Percentiles rank a stretch among this genome's conserved stretches.
Conservation (phyloP, 441 rosid genomes). For the Syzygium syzygioides region DNA sequence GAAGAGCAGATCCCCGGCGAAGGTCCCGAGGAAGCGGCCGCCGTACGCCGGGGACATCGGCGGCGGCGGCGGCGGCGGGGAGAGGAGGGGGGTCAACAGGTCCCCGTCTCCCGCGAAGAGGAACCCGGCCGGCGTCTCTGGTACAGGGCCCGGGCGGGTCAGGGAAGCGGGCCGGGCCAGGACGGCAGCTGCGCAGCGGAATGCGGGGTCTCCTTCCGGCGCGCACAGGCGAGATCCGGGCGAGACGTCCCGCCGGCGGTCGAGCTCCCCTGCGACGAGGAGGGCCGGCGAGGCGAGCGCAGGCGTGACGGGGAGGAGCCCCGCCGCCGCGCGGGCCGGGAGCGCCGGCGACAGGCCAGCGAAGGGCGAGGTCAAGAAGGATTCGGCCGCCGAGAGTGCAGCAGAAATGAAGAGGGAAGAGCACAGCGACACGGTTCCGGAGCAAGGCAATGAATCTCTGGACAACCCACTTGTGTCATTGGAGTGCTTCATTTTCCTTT, state of each 20-base stretch:
- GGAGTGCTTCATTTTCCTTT: slow-evolving; percentile 16
- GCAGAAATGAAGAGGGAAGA: not conserved
- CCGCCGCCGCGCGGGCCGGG: slow-evolving; percentile 13
- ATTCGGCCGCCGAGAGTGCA: not conserved
- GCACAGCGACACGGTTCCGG: not conserved
- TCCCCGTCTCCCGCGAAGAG: slow-evolving; percentile 25
- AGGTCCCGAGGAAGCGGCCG: slow-evolving; percentile 41
- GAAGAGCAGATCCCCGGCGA: slow-evolving; percentile 29
- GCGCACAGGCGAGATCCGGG: slow-evolving; percentile 29
- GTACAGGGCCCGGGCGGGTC: slow-evolving; percentile 13
- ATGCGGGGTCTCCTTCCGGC: slow-evolving; percentile 21
- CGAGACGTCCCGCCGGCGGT: slow-evolving; percentile 30
- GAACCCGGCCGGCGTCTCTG: slow-evolving; percentile 17
- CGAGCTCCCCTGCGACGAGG: slow-evolving; percentile 51
- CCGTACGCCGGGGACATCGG: slow-evolving; percentile 14
- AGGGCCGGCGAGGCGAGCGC: not conserved
- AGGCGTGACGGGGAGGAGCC: not conserved
- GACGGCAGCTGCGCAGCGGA: slow-evolving; percentile 21
- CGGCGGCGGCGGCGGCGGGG: slow-evolving; percentile 9
- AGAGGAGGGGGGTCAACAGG: slow-evolving; percentile 11
- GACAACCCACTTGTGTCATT: slow-evolving; percentile 7
- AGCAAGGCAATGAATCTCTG: not conserved
- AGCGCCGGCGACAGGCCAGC: slow-evolving; percentile 20
- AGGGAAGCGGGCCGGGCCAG: slow-evolving; percentile 21
- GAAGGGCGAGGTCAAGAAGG: not conserved